Base-by-base conservation (phyloP, 441 rosid genomes). In the Erysimum pusillum region DNA sequence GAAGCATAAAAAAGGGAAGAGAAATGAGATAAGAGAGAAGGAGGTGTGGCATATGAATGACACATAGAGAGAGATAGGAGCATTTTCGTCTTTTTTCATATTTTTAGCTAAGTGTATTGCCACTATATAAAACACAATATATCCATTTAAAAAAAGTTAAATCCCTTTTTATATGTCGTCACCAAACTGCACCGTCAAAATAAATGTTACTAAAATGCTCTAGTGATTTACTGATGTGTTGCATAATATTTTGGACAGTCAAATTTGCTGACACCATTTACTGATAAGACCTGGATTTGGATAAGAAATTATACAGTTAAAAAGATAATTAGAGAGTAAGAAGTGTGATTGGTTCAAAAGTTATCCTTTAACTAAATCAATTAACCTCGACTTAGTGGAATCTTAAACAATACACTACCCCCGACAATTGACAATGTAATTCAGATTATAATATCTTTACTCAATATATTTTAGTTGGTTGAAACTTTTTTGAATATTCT, bases 321-420 rank as follows among this genome's bases (percentile, higher is more conserved):
- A 54, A 36, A 38, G 18, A 35, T 66, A 17, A 39, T 31, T 49
- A 49, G 63, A 28, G 35, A 14, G 10, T 25, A 74, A 39, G 38
- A 49, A 67, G 12, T 61, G 15, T 61, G 32, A 45, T 45, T 63
- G 53, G 71, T 54, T 62, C 14, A 17, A 76, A 62, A 64, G 67
- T 64, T 71, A 48, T 57, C 80, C 48, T 71, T 20, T 32, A 32
- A 39, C 13, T 48, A 49, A 36, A 65, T 58, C 42, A 77, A 49
- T 64, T 46, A 22, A 58, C 44, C 56, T 56, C 31, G 42, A 28
- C 17, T 65, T 48, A 58, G 81, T 77, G 81, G 77, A 71, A 51
- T 71, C 63, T 41, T 71, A 48, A 64, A 71, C 48, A 3, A 28
- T 46, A 70, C 56, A 61, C 54, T 42, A 42, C 48, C 53, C 46